Conservation (phyloP, 345 rosid species). For the Eucalyptus cladocalyx region DNA sequence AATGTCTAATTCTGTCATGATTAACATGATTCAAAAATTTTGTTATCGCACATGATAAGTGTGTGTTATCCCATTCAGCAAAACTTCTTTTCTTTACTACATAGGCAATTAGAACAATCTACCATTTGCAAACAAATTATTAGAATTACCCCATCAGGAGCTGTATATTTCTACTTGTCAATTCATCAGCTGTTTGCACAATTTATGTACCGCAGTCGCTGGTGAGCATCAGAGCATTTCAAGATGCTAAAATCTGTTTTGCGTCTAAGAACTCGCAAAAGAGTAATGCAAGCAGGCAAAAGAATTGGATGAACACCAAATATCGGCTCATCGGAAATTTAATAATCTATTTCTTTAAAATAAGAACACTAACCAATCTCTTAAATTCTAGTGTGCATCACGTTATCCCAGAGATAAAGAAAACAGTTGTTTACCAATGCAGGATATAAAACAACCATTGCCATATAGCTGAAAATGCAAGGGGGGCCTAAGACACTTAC, state of each 20-base stretch:
- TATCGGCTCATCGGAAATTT: not conserved
- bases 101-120: too few species aligned
- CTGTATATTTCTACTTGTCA: too few species aligned
- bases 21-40: too few species aligned
- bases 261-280: fast-evolving
- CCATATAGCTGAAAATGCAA: not conserved
- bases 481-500: not conserved
- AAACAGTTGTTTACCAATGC: not conserved
- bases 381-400: not conserved
- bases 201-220: not conserved
- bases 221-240: not conserved
- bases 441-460: not conserved
- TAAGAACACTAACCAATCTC: not conserved
- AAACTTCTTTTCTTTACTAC: too few species aligned
- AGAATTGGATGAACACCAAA: not conserved
- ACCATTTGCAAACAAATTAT: too few species aligned
- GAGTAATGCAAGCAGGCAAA: not conserved
- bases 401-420: not conserved
- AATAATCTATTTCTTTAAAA: not conserved
- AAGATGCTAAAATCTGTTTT: not conserved
- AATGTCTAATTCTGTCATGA: too few species aligned
- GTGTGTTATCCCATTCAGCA: too few species aligned
- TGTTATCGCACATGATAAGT: too few species aligned
- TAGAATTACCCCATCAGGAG: too few species aligned
- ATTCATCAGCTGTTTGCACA: not conserved